A percentile compares a stretch with the other conserved stretches of the same genome.
Evolutionary conservation across 78 protist genomes (phyloP).

Genomic region (Dictyostelium firmibasis): DNA sequence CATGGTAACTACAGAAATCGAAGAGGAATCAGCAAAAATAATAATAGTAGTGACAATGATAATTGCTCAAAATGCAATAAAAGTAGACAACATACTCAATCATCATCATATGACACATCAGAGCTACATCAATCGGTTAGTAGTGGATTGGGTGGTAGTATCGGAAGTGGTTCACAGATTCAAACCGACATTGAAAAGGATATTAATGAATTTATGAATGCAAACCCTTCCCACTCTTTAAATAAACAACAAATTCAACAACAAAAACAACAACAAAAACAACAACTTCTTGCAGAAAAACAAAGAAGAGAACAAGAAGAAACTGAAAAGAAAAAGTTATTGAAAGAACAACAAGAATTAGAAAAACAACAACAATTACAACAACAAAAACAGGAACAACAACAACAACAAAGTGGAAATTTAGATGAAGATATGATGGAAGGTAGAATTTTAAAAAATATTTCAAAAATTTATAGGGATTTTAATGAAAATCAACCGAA

Average conservation of each 20-base stretch:
- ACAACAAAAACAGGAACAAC: not conserved
- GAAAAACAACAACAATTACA: not conserved
- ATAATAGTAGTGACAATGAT: not conserved
- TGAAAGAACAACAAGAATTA: not conserved
- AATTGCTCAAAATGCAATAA: not conserved
- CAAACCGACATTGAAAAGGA: constrained; percentile 9
- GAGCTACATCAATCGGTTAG: constrained; percentile 43
- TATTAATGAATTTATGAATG: constrained; percentile 8
- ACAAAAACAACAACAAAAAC: not conserved
- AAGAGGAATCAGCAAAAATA: not conserved
- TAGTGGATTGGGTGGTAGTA: constrained; percentile 38
- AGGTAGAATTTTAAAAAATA: constrained; percentile 32
- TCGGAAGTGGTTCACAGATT: not conserved
- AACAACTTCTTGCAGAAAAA: not conserved
- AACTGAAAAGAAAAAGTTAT: not conserved
- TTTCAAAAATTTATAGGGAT: constrained; percentile 62
- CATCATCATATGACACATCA: not conserved
- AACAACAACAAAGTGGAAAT: not conserved
- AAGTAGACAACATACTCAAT: not conserved
- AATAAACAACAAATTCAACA: not conserved
- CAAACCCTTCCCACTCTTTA: constrained; percentile 2
- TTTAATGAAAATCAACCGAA: constrained; percentile 59
- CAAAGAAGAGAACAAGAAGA: not conserved
- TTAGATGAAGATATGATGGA: not conserved
- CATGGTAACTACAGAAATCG: not conserved